Base-by-base conservation (phyloP, 441 rosid genomes). In the Aquilaria agallochum region DNA sequence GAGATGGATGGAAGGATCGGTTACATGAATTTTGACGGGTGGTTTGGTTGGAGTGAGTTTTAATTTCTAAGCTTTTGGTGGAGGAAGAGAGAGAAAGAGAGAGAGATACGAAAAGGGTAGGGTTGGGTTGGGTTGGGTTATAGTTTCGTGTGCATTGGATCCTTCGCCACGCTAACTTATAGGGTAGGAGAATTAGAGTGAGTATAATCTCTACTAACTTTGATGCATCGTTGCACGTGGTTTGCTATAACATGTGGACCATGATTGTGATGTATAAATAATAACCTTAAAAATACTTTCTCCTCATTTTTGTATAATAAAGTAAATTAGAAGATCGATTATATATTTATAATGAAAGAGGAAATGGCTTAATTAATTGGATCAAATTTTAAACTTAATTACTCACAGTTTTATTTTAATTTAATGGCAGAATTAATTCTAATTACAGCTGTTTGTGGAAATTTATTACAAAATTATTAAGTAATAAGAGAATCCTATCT, bases 171-270 rank as follows among this genome's bases (percentile, higher is more conserved):
- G 12, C 1, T n/a, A 49, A 20, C 40, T 46, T 40, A 11, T 9
- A 11, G n/a, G 11, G 9, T 4, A 44, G 2, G 36, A 49, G 48
- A 60, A 60, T 33, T 60, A 49, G 15, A 20, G 27, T 20, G 27
- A 20, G 27, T 20, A 20, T 8, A 36, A 20, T 8, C 11, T 50
- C 48, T 57, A 66, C 74, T 54, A 68, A 63, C 73, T 72, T 75
- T 75, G 73, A 74, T 72, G 85, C 72, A 68, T 59, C 63, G 27
- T 31, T 68, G 80, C 86, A 81, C 81, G 81, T 78, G 86, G 76
- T 48, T 71, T 67, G 81, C 72, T 62, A 48, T 55, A 36, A 20
- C 48, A 30, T 30, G 68, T 73, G 78, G 82, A 66, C 76, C 80
- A 71, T 40, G 10, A 13, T 33, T 10, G 14, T 10, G 12, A 10